Percentiles rank a stretch among this genome's conserved stretches.
These are phyloP conservation scores for Salvia miltiorrhiza DNA, from an alignment of 257 asterid genomes.

Conservation along the genomic window DNA sequence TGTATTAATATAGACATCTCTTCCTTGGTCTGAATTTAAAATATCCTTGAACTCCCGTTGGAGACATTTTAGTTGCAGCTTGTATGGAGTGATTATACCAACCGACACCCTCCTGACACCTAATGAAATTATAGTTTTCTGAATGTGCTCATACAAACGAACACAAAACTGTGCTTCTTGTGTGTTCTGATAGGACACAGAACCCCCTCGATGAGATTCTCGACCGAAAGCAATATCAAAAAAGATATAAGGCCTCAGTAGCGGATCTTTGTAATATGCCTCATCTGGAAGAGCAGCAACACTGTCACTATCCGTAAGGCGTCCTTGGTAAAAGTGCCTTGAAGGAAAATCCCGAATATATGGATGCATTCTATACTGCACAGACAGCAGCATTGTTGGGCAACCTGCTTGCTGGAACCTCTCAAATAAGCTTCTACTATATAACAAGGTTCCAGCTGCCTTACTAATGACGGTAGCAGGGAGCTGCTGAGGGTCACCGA, in stretches of 20 bases:
- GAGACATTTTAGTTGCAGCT: conserved; percentile 92
- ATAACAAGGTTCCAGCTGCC: conserved; percentile 94
- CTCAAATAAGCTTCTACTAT: conserved; percentile 97
- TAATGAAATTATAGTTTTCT: conserved; percentile 52
- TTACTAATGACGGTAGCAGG: conserved; percentile 99
- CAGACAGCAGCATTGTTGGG: conserved; percentile 94
- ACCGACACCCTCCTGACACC: conserved; percentile 78
- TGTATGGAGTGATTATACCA: conserved; percentile 97
- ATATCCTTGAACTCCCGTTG: conserved; percentile 91
- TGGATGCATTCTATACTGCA: conserved; percentile 97
- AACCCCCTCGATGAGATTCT: conserved; percentile 96
- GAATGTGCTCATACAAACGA: conserved; percentile 87
- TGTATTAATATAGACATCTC: conserved; percentile 86
- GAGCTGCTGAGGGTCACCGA: conserved; percentile 99
- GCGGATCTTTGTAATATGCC: conserved; percentile 70
- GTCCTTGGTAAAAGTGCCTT: conserved; percentile 92
- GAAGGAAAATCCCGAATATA: conserved; percentile 96
- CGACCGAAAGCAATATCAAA: conserved; percentile 83
- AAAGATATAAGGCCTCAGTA: conserved; percentile 78
- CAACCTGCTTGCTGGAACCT: conserved; percentile 99
- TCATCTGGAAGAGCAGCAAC: conserved; percentile 72
- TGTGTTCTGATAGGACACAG: conserved; percentile 90
- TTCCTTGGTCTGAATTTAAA: conserved; percentile 83
- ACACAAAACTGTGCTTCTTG: conserved; percentile 94
- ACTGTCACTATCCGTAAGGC: conserved; percentile 94